Conservation (phyloP, 768 basidiomycete species). For the Suillus subluteus region DNA sequence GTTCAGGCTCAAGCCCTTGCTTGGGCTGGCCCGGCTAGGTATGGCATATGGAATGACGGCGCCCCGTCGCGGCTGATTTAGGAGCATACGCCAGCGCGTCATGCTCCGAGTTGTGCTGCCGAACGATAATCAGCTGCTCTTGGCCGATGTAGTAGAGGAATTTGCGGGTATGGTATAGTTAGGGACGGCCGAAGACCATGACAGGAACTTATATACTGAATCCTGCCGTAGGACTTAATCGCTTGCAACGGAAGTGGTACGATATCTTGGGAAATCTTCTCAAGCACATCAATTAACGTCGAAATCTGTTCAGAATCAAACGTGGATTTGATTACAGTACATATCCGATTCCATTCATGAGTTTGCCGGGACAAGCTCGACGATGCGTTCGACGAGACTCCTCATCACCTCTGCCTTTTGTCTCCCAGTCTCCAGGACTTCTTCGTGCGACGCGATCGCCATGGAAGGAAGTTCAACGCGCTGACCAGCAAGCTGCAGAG, state of each 20-base stretch:
- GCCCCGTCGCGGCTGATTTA: slow-evolving; percentile 11
- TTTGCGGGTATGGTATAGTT: too few species aligned
- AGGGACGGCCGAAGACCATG: not conserved
- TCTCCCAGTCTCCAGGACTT: slow-evolving; percentile 69
- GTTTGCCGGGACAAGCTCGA: slow-evolving; percentile 40
- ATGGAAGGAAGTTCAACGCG: slow-evolving; percentile 42
- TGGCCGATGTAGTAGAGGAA: not conserved
- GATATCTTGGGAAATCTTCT: not conserved
- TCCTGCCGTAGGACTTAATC: not conserved
- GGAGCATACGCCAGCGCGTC: slow-evolving; percentile 1
- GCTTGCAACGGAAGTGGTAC: slow-evolving; percentile 2
- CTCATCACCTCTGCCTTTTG: slow-evolving; percentile 76
- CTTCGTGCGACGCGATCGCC: slow-evolving; percentile 72
- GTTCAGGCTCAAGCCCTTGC: not conserved
- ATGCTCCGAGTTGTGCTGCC: slow-evolving; percentile 3
- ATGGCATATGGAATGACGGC: slow-evolving; percentile 6
- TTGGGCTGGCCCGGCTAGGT: not conserved
- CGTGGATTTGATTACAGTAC: not conserved
- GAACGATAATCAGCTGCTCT: not conserved
- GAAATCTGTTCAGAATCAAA: not conserved
- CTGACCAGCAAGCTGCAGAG: slow-evolving; percentile 61
- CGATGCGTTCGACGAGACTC: slow-evolving; percentile 66
- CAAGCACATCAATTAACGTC: not conserved
- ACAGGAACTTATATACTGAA: not conserved
- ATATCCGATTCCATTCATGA: not conserved